Evolutionary conservation across 1,284 basidiomycete species (phyloP).

Genomic region (Heterobasidion annosum): DNA sequence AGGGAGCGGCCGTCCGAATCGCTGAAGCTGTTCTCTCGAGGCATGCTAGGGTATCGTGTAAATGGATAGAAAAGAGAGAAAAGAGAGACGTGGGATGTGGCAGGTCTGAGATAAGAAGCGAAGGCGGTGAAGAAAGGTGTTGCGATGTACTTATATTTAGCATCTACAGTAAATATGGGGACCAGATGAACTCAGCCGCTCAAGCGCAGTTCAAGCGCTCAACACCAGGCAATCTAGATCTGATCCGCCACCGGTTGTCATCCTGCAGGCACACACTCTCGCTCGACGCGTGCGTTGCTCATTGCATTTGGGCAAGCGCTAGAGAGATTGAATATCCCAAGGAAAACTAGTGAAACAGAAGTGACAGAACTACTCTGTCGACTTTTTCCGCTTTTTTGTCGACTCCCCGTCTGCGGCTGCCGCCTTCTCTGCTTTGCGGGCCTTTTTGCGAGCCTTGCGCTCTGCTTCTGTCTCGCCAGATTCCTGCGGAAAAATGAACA

Average conservation of each 20-base stretch:
- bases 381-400: constrained; percentile 69
- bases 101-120: neutral
- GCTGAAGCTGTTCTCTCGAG: constrained; percentile 50
- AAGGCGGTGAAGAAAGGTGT: neutral
- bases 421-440: constrained; percentile 65
- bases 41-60: constrained; percentile 20
- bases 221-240: no score
- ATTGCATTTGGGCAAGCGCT: no score
- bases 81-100: neutral
- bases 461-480: constrained; percentile 54
- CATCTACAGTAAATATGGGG: no score
- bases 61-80: neutral
- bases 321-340: neutral
- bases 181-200: no score
- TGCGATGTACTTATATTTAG: no score
- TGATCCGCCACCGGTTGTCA: no score
- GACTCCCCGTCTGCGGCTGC: constrained; percentile 36
- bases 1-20: constrained; percentile 51
- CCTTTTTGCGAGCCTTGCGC: constrained; percentile 65
- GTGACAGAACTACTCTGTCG: constrained; percentile 29
- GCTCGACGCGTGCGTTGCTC: no score
- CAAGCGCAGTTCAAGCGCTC: no score
- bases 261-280: no score
- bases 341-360: neutral
- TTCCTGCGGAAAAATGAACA: constrained; percentile 5